Evolutionary conservation across 495 filamentous ascomycete genomes (phyloP), one percentile per base, ranked within the genome.

Genomic region (Neurospora sp.): DNA sequence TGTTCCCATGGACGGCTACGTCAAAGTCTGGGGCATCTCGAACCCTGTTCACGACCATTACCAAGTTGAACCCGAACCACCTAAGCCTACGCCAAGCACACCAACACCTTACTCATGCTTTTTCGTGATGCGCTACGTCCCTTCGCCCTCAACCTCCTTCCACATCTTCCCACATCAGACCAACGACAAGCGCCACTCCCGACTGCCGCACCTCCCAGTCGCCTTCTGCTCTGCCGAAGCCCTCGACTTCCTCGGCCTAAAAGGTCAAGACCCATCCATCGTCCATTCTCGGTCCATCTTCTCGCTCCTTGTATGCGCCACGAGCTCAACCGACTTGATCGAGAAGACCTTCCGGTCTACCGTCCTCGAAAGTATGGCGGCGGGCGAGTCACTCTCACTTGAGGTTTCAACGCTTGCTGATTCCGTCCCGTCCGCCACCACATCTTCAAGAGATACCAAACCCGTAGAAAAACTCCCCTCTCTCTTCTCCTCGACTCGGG

Each of bases 51-150:
- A 72, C 12, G 35, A 35, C 6, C 37, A 69, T 68, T 20, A 44
- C 45, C 37, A 18, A 14, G n/a, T 48, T 41, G 41, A 48, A 27
- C 35, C 77, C 83, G 72, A 76, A 84, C 69, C 73, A 76, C 6
- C 83, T 82, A 77, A 80, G 84, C 75, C 35, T 37, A 37, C 35
- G 14, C 53, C 53, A 31, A 65, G 53, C 27, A 65, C 53, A 12
- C 84, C 86, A 14, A 65, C 53, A 12, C 84, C 86, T 3, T 89
- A 89, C 76, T 85, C 86, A 4, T 85, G 83, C 73, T 83, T 87
- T 71, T 73, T 80, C 35, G 75, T 80, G 41, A 72, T 82, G 70
- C 73, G 73, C 39, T 79, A 75, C 70, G 39, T 53, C 40, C 14
- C 40, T 39, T 48, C 18, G 14, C 69, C 45, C 14, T 69, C 73